Evolutionary conservation across 1,284 basidiomycete genomes (phyloP).

Genomic region (Entoloma clypeatum): DNA sequence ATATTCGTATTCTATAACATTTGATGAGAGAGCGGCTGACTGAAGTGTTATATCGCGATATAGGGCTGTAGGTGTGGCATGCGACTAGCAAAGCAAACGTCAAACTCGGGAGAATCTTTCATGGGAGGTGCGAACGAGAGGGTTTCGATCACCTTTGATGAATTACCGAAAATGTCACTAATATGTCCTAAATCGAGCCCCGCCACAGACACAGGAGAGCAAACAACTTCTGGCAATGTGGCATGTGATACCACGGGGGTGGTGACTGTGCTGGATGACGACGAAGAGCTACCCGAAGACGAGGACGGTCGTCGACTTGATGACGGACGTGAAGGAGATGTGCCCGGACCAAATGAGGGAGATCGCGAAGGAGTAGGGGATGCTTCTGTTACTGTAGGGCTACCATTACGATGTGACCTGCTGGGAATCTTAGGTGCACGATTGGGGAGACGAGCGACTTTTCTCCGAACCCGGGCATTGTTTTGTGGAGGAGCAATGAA

Average conservation of each 20-base stretch:
- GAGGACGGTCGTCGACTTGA: neutral
- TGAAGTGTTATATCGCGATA: neutral
- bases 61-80: neutral
- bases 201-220: slow-evolving; percentile 2
- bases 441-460: slow-evolving; percentile 7
- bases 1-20: neutral
- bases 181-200: neutral
- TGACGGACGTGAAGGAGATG: neutral
- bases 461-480: too few species aligned
- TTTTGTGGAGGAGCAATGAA: too few species aligned
- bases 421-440: slow-evolving; percentile 8
- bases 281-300: slow-evolving; percentile 5
- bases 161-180: neutral
- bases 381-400: neutral
- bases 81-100: neutral
- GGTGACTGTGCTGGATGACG: slow-evolving; percentile 1
- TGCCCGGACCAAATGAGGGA: neutral
- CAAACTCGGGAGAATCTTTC: neutral
- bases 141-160: too few species aligned
- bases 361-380: slow-evolving; percentile 1
- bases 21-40: neutral
- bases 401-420: slow-evolving; percentile 1
- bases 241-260: neutral
- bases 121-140: neutral
- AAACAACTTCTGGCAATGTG: neutral